Conservation (phyloP, 257 asterid species). For the Solanum tacnaense region DNA sequence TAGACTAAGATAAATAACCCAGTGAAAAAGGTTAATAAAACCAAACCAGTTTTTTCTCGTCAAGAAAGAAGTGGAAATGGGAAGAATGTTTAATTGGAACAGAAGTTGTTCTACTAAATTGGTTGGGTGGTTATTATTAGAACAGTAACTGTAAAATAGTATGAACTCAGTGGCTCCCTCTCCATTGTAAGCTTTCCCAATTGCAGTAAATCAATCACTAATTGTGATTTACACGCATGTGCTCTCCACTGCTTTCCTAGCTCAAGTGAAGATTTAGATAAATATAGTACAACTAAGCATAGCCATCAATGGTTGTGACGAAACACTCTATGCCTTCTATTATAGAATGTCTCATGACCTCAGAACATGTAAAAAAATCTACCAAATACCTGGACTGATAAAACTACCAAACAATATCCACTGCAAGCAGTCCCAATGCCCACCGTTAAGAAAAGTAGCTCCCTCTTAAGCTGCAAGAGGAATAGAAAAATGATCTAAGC, state of each 20-base stretch:
- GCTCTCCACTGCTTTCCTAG: not conserved
- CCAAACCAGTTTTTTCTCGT: not conserved
- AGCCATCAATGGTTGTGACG: not conserved
- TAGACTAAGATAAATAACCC: not conserved
- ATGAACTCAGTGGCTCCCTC: not conserved
- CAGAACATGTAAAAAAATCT: not conserved
- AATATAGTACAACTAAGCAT: not conserved
- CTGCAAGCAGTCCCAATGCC: slow-evolving; percentile 81
- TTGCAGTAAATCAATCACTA: not conserved
- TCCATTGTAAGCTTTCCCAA: not conserved
- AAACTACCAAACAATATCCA: slow-evolving; percentile 77
- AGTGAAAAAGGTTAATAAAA: not conserved
- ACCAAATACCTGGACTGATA: slow-evolving; percentile 63
- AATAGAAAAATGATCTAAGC: not conserved
- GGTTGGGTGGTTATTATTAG: not conserved
- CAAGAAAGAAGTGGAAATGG: not conserved
- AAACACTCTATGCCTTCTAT: not conserved
- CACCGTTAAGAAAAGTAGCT: slow-evolving; percentile 65
- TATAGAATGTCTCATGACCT: not conserved
- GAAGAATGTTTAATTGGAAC: not conserved
- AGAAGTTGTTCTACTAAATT: not conserved
- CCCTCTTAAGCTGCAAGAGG: slow-evolving; percentile 79
- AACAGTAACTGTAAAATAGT: not conserved
- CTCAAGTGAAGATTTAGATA: not conserved
- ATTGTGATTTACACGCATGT: not conserved